Conservation (phyloP, 306 rosid genomes). For the Glycine tomentella region DNA sequence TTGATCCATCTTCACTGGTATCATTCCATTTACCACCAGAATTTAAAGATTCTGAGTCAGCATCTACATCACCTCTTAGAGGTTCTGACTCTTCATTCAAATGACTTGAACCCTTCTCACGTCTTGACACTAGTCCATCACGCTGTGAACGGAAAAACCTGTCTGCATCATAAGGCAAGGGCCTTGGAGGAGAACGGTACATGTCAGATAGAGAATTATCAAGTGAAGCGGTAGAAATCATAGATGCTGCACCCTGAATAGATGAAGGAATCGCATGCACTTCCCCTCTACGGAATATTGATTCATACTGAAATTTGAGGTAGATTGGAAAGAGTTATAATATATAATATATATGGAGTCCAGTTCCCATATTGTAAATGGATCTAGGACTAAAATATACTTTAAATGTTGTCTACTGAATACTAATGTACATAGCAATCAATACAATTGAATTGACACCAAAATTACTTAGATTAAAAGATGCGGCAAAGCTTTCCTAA, state of each 20-base stretch:
- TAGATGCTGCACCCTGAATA: slow-evolving; percentile 76
- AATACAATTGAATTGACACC: slow-evolving; percentile 29
- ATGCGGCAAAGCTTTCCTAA: slow-evolving; percentile 24
- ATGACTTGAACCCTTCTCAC: slow-evolving; percentile 94
- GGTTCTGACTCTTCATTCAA: slow-evolving; percentile 89
- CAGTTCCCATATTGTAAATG: neutral
- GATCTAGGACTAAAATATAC: neutral
- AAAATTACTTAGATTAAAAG: slow-evolving; percentile 32
- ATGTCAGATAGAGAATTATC: slow-evolving; percentile 85
- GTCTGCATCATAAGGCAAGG: slow-evolving; percentile 96
- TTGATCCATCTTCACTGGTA: slow-evolving; percentile 73
- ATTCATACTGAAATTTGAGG: slow-evolving; percentile 67
- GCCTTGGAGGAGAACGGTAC: slow-evolving; percentile 98
- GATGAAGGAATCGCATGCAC: slow-evolving; percentile 78
- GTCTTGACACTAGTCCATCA: slow-evolving; percentile 81
- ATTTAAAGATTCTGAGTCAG: slow-evolving; percentile 68
- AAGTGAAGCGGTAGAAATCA: slow-evolving; percentile 73
- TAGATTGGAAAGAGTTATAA: slow-evolving; percentile 32
- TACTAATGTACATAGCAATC: neutral
- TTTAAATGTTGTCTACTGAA: neutral
- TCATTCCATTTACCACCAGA: slow-evolving; percentile 73
- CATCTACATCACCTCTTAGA: slow-evolving; percentile 73
- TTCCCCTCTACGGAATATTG: slow-evolving; percentile 86
- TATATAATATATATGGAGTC: slow-evolving; percentile 13
- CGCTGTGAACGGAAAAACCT: slow-evolving; percentile 74